Percentiles rank a stretch among this genome's conserved stretches.
Evolutionary conservation across 257 asterid genomes (phyloP).

Genomic region (Nicotiana tabacum): DNA sequence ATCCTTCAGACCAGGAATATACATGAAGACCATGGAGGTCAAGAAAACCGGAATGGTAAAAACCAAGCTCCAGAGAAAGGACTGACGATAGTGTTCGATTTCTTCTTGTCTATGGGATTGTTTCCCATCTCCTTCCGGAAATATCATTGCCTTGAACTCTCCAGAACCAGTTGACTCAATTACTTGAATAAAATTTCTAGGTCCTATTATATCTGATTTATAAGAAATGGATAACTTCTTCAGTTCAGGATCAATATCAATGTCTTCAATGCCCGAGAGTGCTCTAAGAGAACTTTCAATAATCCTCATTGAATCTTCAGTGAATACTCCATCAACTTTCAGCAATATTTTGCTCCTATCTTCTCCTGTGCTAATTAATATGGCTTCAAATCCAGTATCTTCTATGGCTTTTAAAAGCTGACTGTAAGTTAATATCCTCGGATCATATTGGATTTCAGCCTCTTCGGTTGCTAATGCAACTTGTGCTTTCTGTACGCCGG

Average conservation of each 20-base stretch:
- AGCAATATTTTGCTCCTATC: slow-evolving; percentile 27
- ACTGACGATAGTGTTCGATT: slow-evolving; percentile 19
- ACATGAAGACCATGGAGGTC: slow-evolving; percentile 40
- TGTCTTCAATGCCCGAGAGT: slow-evolving; percentile 29
- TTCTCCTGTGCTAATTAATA: slow-evolving; percentile 26
- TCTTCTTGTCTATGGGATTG: slow-evolving; percentile 27
- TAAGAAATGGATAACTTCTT: slow-evolving; percentile 28
- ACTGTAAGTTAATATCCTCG: slow-evolving; percentile 11
- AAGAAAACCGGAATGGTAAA: slow-evolving; percentile 38
- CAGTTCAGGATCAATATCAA: slow-evolving; percentile 23
- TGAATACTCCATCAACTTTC: slow-evolving; percentile 30
- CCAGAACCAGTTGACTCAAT: slow-evolving; percentile 37
- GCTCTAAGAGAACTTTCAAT: slow-evolving; percentile 29
- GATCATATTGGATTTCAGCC: slow-evolving; percentile 38
- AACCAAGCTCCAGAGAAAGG: slow-evolving; percentile 39
- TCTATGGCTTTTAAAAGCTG: slow-evolving; percentile 26
- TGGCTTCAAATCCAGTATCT: slow-evolving; percentile 30
- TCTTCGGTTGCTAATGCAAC: slow-evolving; percentile 42
- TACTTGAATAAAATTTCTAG: slow-evolving; percentile 32
- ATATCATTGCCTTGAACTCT: slow-evolving; percentile 28
- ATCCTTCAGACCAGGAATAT: slow-evolving; percentile 34
- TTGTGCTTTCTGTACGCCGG: slow-evolving; percentile 30
- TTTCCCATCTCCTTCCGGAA: slow-evolving; percentile 30
- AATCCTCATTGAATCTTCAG: slow-evolving; percentile 22
- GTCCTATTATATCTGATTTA: slow-evolving; percentile 35